A percentile compares a stretch with the other conserved stretches of the same genome.
Evolutionary conservation across 345 rosid species (phyloP).

Genomic region (Carallia brachiata): DNA sequence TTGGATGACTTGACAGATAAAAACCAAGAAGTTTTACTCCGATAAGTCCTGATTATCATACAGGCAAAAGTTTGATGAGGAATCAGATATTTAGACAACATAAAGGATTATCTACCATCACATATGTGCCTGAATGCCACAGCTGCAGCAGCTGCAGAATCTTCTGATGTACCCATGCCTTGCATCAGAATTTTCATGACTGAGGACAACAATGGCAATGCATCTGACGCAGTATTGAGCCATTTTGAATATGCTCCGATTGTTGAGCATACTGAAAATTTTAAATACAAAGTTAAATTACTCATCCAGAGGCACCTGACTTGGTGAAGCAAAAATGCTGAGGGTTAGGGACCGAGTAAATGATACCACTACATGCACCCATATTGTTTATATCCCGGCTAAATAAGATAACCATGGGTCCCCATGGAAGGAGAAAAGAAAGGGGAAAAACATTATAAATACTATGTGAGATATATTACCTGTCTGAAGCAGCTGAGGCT

Average conservation of each 20-base stretch:
- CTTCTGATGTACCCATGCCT: slow-evolving; percentile 94
- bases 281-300: slow-evolving; percentile 6
- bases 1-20: not conserved
- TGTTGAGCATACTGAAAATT: slow-evolving; percentile 84
- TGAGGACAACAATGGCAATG: slow-evolving; percentile 67
- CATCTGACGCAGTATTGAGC: slow-evolving; percentile 80
- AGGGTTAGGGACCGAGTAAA: not conserved
- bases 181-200: slow-evolving; percentile 69
- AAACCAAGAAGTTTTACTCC: no score
- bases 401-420: not conserved
- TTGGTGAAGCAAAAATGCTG: not conserved
- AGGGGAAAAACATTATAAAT: not conserved
- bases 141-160: slow-evolving; percentile 98
- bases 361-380: slow-evolving; percentile 3
- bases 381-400: slow-evolving; percentile 8
- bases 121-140: slow-evolving; percentile 91
- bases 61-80: not conserved
- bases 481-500: slow-evolving; percentile 89
- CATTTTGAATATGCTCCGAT: slow-evolving; percentile 98
- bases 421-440: not conserved
- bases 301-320: slow-evolving; percentile 2
- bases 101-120: slow-evolving; percentile 51
- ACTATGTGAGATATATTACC: slow-evolving; percentile 40
- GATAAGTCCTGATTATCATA: no score
- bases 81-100: not conserved